phyloP scores from a whole-genome alignment of 2,329 filamentous ascomycete species.

The Hypoxylon sp. region DNA sequence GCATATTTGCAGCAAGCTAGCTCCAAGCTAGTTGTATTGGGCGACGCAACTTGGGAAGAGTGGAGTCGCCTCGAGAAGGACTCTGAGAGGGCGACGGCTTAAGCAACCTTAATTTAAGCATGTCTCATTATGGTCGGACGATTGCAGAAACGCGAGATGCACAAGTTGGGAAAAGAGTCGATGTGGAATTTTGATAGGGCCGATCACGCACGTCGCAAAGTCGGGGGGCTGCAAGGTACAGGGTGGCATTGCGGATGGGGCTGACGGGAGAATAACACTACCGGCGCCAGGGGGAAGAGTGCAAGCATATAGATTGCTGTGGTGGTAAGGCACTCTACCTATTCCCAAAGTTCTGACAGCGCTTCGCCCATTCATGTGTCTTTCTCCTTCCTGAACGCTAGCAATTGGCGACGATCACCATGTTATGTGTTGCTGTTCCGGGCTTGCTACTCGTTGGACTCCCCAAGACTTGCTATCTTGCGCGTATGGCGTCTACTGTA shows the following conservation, averaged over 20 bases:
- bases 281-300: conserved; percentile 5
- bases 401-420: conserved; percentile 28
- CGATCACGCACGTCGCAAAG: conserved; percentile 32
- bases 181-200: conserved; percentile 30
- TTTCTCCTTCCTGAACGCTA: conserved; percentile 29
- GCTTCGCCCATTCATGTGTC: conserved; percentile 26
- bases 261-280: conserved; percentile 28
- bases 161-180: conserved; percentile 19
- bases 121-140: conserved; percentile 33
- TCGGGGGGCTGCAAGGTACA: conserved; percentile 36
- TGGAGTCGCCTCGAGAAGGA: conserved; percentile 11
- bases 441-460: conserved; percentile 21
- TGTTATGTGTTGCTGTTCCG: conserved; percentile 32
- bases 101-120: conserved; percentile 31
- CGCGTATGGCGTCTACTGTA: conserved; percentile 18
- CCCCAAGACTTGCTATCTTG: conserved; percentile 14
- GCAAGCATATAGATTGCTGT: conserved; percentile 15
- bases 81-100: conserved; percentile 10
- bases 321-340: conserved; percentile 19
- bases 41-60: conserved; percentile 7
- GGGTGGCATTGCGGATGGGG: conserved; percentile 31
- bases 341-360: conserved; percentile 18
- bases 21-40: conserved; percentile 4
- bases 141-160: conserved; percentile 27
- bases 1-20: conserved; percentile 3